These are phyloP conservation scores for Metarhizium rileyi DNA, from an alignment of 2,329 filamentous ascomycete species.

Conservation along the genomic window DNA sequence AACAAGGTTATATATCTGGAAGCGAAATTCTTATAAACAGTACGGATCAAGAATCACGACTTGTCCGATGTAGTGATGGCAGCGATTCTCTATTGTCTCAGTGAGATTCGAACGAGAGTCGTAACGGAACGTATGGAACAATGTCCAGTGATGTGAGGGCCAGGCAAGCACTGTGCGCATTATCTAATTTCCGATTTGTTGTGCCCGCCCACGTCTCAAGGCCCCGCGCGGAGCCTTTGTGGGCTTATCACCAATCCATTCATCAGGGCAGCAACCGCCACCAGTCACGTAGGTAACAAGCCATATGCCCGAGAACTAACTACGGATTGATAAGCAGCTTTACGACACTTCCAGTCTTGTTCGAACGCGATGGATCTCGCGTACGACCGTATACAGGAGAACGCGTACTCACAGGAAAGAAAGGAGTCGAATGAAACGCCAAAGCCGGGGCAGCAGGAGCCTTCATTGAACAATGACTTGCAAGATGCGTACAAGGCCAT, in stretches of 20 bases:
- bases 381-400: slow-evolving; percentile 93
- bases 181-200: too few species aligned
- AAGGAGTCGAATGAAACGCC: slow-evolving; percentile 36
- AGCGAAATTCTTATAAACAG: too few species aligned
- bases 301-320: not conserved
- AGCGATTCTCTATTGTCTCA: too few species aligned
- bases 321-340: not conserved
- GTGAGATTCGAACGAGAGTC: too few species aligned
- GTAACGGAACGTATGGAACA: too few species aligned
- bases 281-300: not conserved
- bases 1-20: too few species aligned
- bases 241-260: not conserved
- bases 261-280: not conserved
- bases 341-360: not conserved
- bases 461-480: slow-evolving; percentile 73
- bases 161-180: too few species aligned
- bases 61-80: too few species aligned
- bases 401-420: slow-evolving; percentile 54
- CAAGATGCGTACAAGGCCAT: slow-evolving; percentile 95
- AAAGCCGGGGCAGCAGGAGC: slow-evolving; percentile 28
- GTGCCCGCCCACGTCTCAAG: not conserved
- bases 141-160: too few species aligned
- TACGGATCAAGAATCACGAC: too few species aligned
- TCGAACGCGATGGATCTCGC: slow-evolving; percentile 73
- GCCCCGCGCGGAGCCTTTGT: not conserved